Conservation (phyloP, 2,329 filamentous ascomycete genomes). For the Cercospora beticola region DNA sequence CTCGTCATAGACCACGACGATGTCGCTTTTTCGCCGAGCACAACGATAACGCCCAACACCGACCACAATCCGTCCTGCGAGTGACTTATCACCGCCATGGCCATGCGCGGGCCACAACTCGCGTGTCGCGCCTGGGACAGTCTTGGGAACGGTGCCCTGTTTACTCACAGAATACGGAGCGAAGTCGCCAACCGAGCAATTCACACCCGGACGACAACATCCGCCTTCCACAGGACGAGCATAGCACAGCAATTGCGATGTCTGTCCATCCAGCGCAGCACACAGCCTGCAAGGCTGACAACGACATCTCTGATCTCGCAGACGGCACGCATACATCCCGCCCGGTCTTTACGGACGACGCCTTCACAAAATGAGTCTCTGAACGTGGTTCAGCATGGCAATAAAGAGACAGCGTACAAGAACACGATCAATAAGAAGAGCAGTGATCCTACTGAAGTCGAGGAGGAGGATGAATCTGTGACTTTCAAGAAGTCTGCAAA, state of each 20-base stretch:
- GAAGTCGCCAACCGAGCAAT: slow-evolving; percentile 1
- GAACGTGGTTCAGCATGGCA: slow-evolving; percentile 15
- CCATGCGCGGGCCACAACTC: slow-evolving; percentile 27
- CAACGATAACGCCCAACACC: slow-evolving; percentile 6
- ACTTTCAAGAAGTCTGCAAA: slow-evolving; percentile 75
- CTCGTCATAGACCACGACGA: slow-evolving; percentile 20
- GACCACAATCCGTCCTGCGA: neutral
- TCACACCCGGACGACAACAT: neutral
- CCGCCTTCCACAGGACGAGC: neutral
- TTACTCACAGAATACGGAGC: slow-evolving; percentile 37
- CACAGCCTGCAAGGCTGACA: slow-evolving; percentile 14
- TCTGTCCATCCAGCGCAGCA: slow-evolving; percentile 19
- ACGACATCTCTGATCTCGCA: slow-evolving; percentile 12
- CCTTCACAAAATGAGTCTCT: slow-evolving; percentile 18
- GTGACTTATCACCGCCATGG: slow-evolving; percentile 10
- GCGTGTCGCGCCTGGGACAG: slow-evolving; percentile 36
- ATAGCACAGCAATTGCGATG: slow-evolving; percentile 22
- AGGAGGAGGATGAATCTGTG: slow-evolving; percentile 55
- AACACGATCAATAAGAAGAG: slow-evolving; percentile 21
- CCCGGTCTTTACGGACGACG: slow-evolving; percentile 27
- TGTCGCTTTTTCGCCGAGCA: slow-evolving; percentile 7
- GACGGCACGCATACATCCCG: slow-evolving; percentile 1
- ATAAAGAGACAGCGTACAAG: slow-evolving; percentile 22
- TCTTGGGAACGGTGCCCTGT: slow-evolving; percentile 37
- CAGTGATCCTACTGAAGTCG: slow-evolving; percentile 38